phyloP scores from a whole-genome alignment of 2,329 filamentous ascomycete species.

The Chrysosporium queenslandicum region DNA sequence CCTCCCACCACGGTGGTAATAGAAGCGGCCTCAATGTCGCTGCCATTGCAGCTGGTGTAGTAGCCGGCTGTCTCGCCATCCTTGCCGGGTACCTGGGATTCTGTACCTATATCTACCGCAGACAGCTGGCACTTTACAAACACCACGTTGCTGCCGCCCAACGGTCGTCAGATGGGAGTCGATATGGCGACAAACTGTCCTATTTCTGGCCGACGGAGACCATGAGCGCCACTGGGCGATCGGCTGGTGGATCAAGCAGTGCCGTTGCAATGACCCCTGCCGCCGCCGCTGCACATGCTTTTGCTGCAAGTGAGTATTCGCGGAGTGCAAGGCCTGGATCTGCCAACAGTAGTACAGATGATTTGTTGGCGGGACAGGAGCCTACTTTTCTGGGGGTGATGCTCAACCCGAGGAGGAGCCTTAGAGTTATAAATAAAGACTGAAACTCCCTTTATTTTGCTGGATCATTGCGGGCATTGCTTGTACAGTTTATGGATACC shows the following conservation, averaged over 20 bases:
- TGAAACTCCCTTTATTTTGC: constrained; percentile 22
- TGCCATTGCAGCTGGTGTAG: constrained; percentile 48
- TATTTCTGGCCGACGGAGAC: constrained; percentile 15
- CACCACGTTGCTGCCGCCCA: constrained; percentile 58
- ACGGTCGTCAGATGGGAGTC: constrained; percentile 42
- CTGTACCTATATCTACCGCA: constrained; percentile 65
- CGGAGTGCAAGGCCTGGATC: constrained; percentile 25
- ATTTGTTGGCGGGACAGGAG: constrained; percentile 53
- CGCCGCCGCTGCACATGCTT: constrained; percentile 6
- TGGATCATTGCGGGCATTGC: not conserved
- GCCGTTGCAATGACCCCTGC: constrained; percentile 10
- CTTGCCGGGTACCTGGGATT: constrained; percentile 65
- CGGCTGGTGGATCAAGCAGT: constrained; percentile 1
- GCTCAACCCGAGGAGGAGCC: constrained; percentile 56
- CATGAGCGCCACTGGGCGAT: constrained; percentile 15
- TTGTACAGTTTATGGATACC: not conserved
- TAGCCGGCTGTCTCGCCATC: constrained; percentile 57
- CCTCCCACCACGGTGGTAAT: constrained; percentile 24
- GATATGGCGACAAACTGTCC: constrained; percentile 20
- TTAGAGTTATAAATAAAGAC: constrained; percentile 57
- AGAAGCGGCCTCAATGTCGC: constrained; percentile 39
- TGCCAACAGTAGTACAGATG: constrained; percentile 44
- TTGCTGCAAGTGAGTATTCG: constrained; percentile 21
- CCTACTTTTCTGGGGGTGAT: constrained; percentile 63
- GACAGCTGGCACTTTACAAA: constrained; percentile 60